Conservation (phyloP, 2,329 filamentous ascomycete genomes). For the Aspergillus niger region DNA sequence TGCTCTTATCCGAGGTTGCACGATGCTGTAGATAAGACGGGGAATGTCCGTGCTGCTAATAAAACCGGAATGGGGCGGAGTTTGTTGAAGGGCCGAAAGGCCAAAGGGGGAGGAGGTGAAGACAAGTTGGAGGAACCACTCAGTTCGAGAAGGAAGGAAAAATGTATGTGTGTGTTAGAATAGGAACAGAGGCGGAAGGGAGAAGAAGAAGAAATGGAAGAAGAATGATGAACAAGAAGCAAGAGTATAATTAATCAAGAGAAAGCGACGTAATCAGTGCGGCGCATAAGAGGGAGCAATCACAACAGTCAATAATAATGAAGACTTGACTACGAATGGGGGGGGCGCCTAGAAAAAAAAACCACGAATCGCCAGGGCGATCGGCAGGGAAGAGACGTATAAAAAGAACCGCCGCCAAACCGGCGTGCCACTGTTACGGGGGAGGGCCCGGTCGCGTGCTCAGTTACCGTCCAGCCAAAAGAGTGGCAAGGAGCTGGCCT, state of each 20-base stretch:
- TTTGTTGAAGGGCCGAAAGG: background rate
- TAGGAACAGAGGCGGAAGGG: background rate
- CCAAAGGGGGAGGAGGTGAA: background rate
- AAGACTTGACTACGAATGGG: background rate
- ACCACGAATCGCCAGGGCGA: constrained; percentile 7
- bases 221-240: background rate
- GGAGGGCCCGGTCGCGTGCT: constrained; percentile 4
- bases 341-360: background rate
- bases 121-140: background rate
- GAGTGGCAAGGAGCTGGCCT: background rate
- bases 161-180: background rate
- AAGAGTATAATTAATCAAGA: background rate
- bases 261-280: background rate
- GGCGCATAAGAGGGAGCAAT: background rate
- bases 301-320: background rate
- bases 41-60: background rate
- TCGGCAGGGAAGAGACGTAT: constrained; percentile 6
- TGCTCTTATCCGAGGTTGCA: constrained; percentile 10
- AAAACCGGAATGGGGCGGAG: constrained; percentile 1
- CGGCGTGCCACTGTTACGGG: background rate
- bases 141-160: background rate
- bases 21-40: constrained; percentile 5
- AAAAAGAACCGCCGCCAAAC: constrained; percentile 3
- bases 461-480: constrained; percentile 1
- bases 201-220: background rate